Evolutionary conservation across 257 asterid species (phyloP).

Genomic region (Scutellaria baicalensis): DNA sequence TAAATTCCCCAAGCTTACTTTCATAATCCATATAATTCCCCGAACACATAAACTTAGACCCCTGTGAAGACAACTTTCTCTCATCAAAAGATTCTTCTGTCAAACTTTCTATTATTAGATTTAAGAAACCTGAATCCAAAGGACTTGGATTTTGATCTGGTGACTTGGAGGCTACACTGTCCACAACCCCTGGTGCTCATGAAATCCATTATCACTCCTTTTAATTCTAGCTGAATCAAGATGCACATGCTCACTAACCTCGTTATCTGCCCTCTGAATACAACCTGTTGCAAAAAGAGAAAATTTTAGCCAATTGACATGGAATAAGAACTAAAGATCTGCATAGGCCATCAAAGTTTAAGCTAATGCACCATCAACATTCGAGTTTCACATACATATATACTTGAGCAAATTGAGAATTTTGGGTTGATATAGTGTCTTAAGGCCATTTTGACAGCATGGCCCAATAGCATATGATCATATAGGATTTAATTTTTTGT

Average conservation of each 20-base stretch:
- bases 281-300: constrained; percentile 25
- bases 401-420: not conserved
- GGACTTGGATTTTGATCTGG: constrained; percentile 15
- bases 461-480: not conserved
- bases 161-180: constrained; percentile 13
- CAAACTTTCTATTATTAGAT: constrained; percentile 15
- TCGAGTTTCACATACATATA: not conserved
- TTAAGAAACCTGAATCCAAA: constrained; percentile 1
- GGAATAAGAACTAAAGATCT: not conserved
- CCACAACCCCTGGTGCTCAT: constrained; percentile 11
- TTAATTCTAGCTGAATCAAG: constrained; percentile 26
- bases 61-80: constrained; percentile 15
- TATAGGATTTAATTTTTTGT: not conserved
- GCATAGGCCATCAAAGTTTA: constrained; percentile 3
- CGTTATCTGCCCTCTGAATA: constrained; percentile 28
- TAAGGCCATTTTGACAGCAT: not conserved
- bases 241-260: not conserved
- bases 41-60: constrained; percentile 9
- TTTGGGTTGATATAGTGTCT: not conserved
- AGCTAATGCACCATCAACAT: not conserved
- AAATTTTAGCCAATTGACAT: constrained; percentile 1
- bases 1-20: constrained; percentile 15
- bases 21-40: constrained; percentile 21
- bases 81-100: constrained; percentile 12
- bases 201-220: constrained; percentile 9